These are phyloP conservation scores for Rossbeevera mucosa DNA, from an alignment of 768 basidiomycete genomes.

Conservation along the genomic window DNA sequence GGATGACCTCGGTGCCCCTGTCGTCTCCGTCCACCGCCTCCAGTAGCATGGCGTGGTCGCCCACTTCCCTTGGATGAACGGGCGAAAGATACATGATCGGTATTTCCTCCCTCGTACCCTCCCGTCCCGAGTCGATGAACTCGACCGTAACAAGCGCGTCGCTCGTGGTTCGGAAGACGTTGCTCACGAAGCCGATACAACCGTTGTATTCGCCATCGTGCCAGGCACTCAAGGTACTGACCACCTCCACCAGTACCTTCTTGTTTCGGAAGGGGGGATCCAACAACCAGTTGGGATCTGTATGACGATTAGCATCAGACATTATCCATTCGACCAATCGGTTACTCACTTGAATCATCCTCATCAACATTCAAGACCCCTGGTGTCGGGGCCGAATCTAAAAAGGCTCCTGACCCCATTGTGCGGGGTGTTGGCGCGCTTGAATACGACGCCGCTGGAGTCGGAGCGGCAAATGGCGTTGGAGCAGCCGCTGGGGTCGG, in stretches of 20 bases:
- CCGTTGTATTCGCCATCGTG: conserved; percentile 27
- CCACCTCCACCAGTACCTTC: conserved; percentile 28
- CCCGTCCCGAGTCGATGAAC: conserved; percentile 29
- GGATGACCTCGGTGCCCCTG: conserved; percentile 42
- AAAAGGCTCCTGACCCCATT: conserved; percentile 20
- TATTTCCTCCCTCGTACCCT: conserved; percentile 34
- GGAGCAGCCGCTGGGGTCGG: conserved; percentile 39
- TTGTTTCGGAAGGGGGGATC: conserved; percentile 27
- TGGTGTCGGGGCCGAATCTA: conserved; percentile 30
- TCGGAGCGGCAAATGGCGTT: conserved; percentile 35
- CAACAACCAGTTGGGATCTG: conserved; percentile 26
- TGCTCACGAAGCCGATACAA: conserved; percentile 26
- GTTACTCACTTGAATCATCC: conserved; percentile 26
- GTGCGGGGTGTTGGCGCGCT: conserved; percentile 33
- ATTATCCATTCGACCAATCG: neutral
- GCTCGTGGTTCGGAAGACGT: conserved; percentile 22
- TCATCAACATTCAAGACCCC: conserved; percentile 27
- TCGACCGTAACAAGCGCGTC: conserved; percentile 28
- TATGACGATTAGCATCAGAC: conserved; percentile 20
- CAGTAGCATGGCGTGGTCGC: conserved; percentile 42
- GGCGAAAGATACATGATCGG: conserved; percentile 41
- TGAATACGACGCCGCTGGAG: conserved; percentile 26
- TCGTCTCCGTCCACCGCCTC: conserved; percentile 39
- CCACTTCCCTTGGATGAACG: conserved; percentile 34
- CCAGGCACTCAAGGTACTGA: conserved; percentile 24